Evolutionary conservation across 2,329 filamentous ascomycete genomes (phyloP).

Genomic region (Ambrosiella cleistominuta): DNA sequence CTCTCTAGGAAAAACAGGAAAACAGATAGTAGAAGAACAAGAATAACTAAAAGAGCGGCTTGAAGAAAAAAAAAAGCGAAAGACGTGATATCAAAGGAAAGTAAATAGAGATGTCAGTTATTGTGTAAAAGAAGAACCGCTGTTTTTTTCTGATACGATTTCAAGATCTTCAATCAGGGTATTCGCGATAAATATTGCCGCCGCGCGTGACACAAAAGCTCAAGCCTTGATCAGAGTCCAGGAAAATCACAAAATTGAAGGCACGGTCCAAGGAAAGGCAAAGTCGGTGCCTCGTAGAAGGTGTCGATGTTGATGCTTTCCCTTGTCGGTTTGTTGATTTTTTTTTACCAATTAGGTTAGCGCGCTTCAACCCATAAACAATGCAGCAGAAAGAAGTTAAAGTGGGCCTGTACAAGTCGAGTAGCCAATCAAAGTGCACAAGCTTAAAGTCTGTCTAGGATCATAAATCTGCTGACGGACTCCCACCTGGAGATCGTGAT

Average conservation of each 20-base stretch:
- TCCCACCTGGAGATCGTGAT: neutral
- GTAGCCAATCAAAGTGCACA: neutral
- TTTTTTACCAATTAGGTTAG: slow-evolving; percentile 3
- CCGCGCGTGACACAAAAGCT: neutral
- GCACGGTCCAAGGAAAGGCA: neutral
- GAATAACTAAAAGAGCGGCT: neutral
- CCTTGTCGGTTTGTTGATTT: slow-evolving; percentile 10
- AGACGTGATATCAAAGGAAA: neutral
- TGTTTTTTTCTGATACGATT: too few relatives aligned
- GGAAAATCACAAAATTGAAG: neutral
- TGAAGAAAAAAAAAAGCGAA: neutral
- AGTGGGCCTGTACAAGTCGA: neutral
- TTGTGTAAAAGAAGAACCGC: too few relatives aligned
- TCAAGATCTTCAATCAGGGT: too few relatives aligned
- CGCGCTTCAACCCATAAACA: slow-evolving; percentile 2
- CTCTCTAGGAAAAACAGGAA: slow-evolving; percentile 8
- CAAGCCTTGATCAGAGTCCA: neutral
- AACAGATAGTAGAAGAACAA: neutral
- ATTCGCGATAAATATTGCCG: neutral
- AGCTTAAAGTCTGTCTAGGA: neutral
- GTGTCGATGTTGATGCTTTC: neutral
- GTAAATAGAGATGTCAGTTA: too few relatives aligned
- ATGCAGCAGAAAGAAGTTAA: neutral
- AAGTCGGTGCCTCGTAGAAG: neutral
- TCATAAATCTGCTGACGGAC: slow-evolving; percentile 2